A percentile compares a stretch with the other conserved stretches of the same genome.
phyloP scores from a whole-genome alignment of 331 rosid species.

The Malus hybrid region DNA sequence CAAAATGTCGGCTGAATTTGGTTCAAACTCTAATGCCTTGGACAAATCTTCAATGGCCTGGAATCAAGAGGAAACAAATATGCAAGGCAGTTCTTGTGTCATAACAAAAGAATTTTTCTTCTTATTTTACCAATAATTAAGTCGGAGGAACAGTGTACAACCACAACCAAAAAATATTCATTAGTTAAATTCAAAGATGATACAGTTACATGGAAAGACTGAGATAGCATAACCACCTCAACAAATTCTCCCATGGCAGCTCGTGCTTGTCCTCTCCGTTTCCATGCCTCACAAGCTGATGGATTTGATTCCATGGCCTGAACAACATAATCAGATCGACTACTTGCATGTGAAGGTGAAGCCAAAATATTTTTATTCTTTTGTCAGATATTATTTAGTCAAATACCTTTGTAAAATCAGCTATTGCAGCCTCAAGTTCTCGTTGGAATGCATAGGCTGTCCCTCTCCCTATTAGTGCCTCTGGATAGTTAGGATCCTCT shows the following conservation, averaged over 20 bases:
- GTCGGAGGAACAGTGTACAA: not conserved
- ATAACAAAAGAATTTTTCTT: conserved; percentile 7
- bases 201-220: not conserved
- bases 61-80: conserved; percentile 16
- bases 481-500: conserved; percentile 90
- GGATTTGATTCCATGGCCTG: conserved; percentile 87
- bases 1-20: conserved; percentile 66
- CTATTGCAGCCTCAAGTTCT: conserved; percentile 82
- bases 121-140: not conserved
- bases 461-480: conserved; percentile 95
- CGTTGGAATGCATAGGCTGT: conserved; percentile 89
- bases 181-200: not conserved
- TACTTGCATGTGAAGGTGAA: not conserved
- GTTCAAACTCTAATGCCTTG: conserved; percentile 81
- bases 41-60: conserved; percentile 92
- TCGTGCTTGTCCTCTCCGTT: conserved; percentile 97
- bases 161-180: not conserved
- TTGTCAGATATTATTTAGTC: conserved; percentile 16
- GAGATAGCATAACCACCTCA: conserved; percentile 51
- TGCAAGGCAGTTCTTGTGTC: conserved; percentile 3
- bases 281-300: conserved; percentile 95
- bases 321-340: conserved; percentile 19
- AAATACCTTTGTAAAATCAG: conserved; percentile 91
- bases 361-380: conserved; percentile 1
- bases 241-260: conserved; percentile 90